Evolutionary conservation across 805 yeast species (phyloP).

Genomic region (Henningerozyma blattae): DNA sequence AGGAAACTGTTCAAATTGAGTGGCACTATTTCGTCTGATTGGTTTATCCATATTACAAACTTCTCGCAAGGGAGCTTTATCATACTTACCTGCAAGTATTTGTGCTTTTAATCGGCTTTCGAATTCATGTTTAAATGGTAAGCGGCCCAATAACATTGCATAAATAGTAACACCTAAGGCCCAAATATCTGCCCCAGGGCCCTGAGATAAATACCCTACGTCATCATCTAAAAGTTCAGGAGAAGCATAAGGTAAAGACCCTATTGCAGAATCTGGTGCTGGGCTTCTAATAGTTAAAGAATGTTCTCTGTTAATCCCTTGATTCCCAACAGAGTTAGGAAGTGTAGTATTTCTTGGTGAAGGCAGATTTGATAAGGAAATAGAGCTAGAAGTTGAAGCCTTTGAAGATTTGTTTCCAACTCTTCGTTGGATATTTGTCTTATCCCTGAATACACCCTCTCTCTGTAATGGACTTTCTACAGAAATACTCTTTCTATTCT

Average conservation of each 20-base stretch:
- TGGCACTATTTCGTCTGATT: slow-evolving; percentile 17
- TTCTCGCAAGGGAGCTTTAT: slow-evolving; percentile 31
- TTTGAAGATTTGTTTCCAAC: background rate
- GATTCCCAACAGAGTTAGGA: background rate
- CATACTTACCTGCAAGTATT: slow-evolving; percentile 57
- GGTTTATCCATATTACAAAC: slow-evolving; percentile 24
- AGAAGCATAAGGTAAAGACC: slow-evolving; percentile 86
- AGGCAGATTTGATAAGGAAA: background rate
- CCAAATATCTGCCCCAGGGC: slow-evolving; percentile 77
- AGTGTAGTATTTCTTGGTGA: background rate
- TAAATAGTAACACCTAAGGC: slow-evolving; percentile 74
- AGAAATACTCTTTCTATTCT: background rate
- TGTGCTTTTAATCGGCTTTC: slow-evolving; percentile 67
- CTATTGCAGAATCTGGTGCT: slow-evolving; percentile 57
- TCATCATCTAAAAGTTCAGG: slow-evolving; percentile 80
- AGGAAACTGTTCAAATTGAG: slow-evolving; percentile 3
- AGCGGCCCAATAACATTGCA: slow-evolving; percentile 57
- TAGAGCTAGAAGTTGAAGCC: background rate
- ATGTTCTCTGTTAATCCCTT: background rate
- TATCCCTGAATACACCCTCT: too few relatives aligned
- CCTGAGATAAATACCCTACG: slow-evolving; percentile 11
- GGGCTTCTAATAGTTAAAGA: slow-evolving; percentile 4
- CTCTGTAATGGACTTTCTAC: background rate
- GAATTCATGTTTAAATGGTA: slow-evolving; percentile 78
- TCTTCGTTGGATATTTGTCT: background rate